Evolutionary conservation across 1,139 yeast species (phyloP).

Genomic region (Debaryomyces robertsiae): DNA sequence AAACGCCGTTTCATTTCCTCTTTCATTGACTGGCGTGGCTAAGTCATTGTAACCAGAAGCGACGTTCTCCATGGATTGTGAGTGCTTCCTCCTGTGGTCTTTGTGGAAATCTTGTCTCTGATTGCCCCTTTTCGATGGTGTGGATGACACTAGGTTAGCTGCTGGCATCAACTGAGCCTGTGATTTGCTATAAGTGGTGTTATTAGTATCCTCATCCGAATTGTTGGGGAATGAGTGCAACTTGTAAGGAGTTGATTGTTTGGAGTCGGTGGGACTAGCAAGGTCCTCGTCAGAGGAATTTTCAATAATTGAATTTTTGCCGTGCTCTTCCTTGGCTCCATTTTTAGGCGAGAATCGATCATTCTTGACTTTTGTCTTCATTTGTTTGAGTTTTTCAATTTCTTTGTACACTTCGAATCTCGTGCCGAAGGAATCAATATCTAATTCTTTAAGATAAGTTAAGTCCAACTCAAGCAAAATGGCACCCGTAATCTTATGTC

Average conservation of each 20-base stretch:
- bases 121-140: conserved; percentile 12
- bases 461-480: conserved; percentile 84
- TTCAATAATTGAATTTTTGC: conserved; percentile 5
- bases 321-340: neutral
- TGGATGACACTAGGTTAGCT: conserved; percentile 16
- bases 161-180: conserved; percentile 21
- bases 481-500: conserved; percentile 86
- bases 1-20: conserved; percentile 28
- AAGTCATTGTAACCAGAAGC: conserved; percentile 13
- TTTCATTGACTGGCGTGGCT: conserved; percentile 14
- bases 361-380: conserved; percentile 2
- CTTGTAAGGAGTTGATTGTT: conserved; percentile 11
- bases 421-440: conserved; percentile 91
- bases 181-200: conserved; percentile 9
- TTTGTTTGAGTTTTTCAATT: conserved; percentile 64
- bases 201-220: conserved; percentile 13
- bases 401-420: conserved; percentile 90
- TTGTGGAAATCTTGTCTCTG: conserved; percentile 9
- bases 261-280: conserved; percentile 12
- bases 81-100: conserved; percentile 46
- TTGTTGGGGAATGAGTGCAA: conserved; percentile 11
- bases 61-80: conserved; percentile 56
- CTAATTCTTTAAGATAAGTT: conserved; percentile 85
- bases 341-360: neutral
- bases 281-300: conserved; percentile 11